A percentile compares a stretch with the other conserved stretches of the same genome.
Conservation (phyloP, 257 asterid species). For the Datura wrightii region DNA sequence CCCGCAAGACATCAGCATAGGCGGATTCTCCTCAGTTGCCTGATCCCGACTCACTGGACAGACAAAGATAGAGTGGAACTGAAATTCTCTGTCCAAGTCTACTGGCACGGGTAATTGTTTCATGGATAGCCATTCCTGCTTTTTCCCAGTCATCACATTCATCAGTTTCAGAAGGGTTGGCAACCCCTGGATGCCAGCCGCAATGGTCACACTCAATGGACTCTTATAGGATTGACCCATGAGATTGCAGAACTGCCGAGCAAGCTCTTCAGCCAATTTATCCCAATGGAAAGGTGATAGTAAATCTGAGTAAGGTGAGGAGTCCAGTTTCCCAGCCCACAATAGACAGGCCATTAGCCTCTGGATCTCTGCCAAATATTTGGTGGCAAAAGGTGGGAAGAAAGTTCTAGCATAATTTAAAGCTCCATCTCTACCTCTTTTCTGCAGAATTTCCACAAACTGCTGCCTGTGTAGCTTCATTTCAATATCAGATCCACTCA, state of each 20-base stretch:
- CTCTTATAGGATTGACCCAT: constrained; percentile 76
- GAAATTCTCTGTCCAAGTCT: constrained; percentile 81
- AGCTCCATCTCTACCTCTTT: constrained; percentile 73
- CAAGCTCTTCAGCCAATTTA: constrained; percentile 70
- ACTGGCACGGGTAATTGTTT: constrained; percentile 87
- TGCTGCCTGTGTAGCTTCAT: constrained; percentile 81
- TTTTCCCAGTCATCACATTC: constrained; percentile 80
- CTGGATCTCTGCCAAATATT: constrained; percentile 73
- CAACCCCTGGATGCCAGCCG: constrained; percentile 86
- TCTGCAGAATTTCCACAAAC: constrained; percentile 78
- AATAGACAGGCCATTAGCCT: constrained; percentile 81
- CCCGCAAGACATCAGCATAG: constrained; percentile 88
- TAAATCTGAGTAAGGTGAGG: constrained; percentile 80
- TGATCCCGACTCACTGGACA: constrained; percentile 96
- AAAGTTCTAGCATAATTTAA: constrained; percentile 66
- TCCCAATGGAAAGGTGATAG: constrained; percentile 72
- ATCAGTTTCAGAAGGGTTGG: constrained; percentile 83
- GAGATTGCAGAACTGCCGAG: constrained; percentile 75
- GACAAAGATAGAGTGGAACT: constrained; percentile 87
- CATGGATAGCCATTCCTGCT: constrained; percentile 91
- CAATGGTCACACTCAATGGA: constrained; percentile 77
- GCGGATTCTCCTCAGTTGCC: constrained; percentile 87
- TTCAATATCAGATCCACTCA: constrained; percentile 72
- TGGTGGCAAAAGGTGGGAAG: constrained; percentile 67
- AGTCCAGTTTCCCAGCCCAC: constrained; percentile 78